Evolutionary conservation across 805 yeast genomes (phyloP).

Genomic region (Clavispora asparagi): DNA sequence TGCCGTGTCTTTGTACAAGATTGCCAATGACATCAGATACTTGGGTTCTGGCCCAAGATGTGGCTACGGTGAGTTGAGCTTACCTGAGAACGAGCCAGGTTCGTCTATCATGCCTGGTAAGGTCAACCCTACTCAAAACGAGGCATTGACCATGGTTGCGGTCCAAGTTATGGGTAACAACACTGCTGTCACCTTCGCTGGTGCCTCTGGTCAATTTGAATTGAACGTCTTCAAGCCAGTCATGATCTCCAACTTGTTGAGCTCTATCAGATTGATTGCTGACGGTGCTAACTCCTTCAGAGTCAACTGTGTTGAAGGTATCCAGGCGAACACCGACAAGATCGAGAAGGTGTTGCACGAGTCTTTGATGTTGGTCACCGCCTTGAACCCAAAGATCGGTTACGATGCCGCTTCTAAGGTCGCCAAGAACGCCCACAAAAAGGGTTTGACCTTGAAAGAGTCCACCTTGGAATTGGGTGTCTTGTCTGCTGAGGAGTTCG

Average conservation of each 20-base stretch:
- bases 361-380: slow-evolving; percentile 97
- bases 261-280: slow-evolving; percentile 81
- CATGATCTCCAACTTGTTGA: slow-evolving; percentile 82
- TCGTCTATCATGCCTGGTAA: slow-evolving; percentile 99
- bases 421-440: slow-evolving; percentile 98
- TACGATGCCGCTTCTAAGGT: slow-evolving; percentile 96
- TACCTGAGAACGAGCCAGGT: slow-evolving; percentile 99
- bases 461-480: slow-evolving; percentile 90
- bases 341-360: slow-evolving; percentile 86
- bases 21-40: slow-evolving; percentile 97
- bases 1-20: slow-evolving; percentile 89
- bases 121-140: slow-evolving; percentile 98
- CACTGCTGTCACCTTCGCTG: slow-evolving; percentile 91
- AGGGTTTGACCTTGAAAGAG: slow-evolving; percentile 92
- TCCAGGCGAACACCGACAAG: slow-evolving; percentile 80
- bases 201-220: slow-evolving; percentile 98
- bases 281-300: slow-evolving; percentile 91
- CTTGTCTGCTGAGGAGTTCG: slow-evolving; percentile 79
- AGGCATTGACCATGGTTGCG: slow-evolving; percentile 97
- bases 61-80: slow-evolving; percentile 92
- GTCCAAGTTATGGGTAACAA: slow-evolving; percentile 97
- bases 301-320: slow-evolving; percentile 92
- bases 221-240: slow-evolving; percentile 98
- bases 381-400: slow-evolving; percentile 97
- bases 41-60: slow-evolving; percentile 99